Base-by-base conservation (phyloP, 1,284 basidiomycete species). In the Boletus sp. region DNA sequence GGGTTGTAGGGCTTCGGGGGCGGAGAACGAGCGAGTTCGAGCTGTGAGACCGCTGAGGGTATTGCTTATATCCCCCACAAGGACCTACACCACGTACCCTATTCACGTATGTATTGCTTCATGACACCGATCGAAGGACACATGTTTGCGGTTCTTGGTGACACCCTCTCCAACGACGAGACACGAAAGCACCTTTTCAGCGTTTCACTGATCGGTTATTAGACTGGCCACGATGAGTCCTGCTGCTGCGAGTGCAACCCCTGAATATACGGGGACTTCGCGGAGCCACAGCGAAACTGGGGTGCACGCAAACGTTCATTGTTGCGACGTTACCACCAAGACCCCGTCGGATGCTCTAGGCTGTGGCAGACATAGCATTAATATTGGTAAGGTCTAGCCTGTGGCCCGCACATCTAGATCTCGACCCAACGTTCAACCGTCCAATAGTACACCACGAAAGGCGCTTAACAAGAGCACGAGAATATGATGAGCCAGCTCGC, bases 151-250 rank as follows among this genome's bases (percentile, higher is more conserved):
- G 54, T 16, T 25, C 42, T 23, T 14, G 45, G 49, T 39, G 41
- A 44, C 49, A 33, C 35, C 17, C 16, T 29, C 32, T 19, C 19
- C 44, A 39, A 38, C 20, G 39, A 47, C 19, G 34, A 3, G 38
- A 10, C 16, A 27, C 32, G 46, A 50, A 25, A 59, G 48, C 58
- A 52, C 56, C 41, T 32, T 45, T 59, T 16, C 51, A 44, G 47
- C 52, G 33, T 60, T 63, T 52, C 48, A 30, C 16, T 60, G 63
- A 62, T 64, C 60, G 63, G 63, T 8, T 33, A 56, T 58, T 52
- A 48, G 48, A 51, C 41, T n/a, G 51, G 41, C 48, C 61, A 66
- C 58, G 64, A 65, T 34, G 62, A 17, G 48, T 33, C 61, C 61
- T 59, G 62, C 60, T 48, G 57, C 43, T 33, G 13, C 13, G 45